Evolutionary conservation across 83 land plant genomes (phyloP).

Genomic region (Diphasiastrum complanatum): DNA sequence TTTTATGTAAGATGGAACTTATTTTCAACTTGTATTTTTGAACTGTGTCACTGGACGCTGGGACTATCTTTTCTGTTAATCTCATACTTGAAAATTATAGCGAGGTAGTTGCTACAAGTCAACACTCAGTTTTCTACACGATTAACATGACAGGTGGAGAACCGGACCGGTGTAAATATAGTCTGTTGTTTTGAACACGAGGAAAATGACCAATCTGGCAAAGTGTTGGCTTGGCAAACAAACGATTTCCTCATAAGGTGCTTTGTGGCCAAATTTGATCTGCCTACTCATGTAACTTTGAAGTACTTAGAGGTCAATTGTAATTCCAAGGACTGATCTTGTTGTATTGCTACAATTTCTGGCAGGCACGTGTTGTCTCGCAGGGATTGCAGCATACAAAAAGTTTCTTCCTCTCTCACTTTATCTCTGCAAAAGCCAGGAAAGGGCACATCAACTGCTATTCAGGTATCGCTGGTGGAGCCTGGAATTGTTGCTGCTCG

Average conservation of each 20-base stretch:
- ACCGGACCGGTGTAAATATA: constrained; percentile 49
- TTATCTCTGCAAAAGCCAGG: constrained; percentile 39
- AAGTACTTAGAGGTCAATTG: background rate
- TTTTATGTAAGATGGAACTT: no score
- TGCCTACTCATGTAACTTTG: background rate
- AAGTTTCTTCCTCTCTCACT: constrained; percentile 31
- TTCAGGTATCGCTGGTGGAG: constrained; percentile 45
- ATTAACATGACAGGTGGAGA: constrained; percentile 93
- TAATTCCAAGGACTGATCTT: background rate
- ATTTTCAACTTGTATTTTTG: no score
- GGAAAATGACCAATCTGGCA: constrained; percentile 21
- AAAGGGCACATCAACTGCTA: constrained; percentile 47
- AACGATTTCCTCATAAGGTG: constrained; percentile 66
- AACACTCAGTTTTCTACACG: no score
- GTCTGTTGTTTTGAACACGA: constrained; percentile 53
- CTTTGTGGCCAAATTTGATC: background rate
- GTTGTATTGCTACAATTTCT: background rate
- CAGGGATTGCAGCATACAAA: constrained; percentile 29
- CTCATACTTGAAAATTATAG: no score
- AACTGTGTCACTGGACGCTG: no score
- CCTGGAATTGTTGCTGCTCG: constrained; percentile 45
- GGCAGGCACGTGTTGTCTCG: constrained; percentile 38
- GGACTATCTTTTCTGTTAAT: no score
- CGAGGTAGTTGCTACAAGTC: no score
- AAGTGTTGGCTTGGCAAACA: constrained; percentile 41